Evolutionary conservation across 2,329 filamentous ascomycete species (phyloP).

Genomic region (Colletotrichum caudatum): DNA sequence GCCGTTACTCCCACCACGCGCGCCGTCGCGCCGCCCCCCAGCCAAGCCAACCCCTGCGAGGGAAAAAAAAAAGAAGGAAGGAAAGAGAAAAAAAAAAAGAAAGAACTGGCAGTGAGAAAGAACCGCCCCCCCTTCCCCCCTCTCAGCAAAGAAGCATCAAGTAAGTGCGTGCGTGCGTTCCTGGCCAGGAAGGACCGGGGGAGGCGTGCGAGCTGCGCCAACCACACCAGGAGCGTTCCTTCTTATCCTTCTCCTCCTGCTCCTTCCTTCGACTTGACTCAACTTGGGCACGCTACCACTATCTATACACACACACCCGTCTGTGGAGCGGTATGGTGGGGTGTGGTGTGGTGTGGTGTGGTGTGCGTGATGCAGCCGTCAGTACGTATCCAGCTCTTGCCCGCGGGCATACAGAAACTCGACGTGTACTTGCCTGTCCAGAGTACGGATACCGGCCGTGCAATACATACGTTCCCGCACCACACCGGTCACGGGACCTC

Average conservation of each 20-base stretch:
- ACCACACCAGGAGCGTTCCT: too few species aligned
- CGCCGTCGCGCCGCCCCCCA: slow-evolving; percentile 17
- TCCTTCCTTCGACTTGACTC: too few species aligned
- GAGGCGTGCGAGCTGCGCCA: neutral
- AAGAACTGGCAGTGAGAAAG: neutral
- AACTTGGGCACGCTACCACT: too few species aligned
- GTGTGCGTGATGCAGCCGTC: neutral
- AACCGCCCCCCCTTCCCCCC: too few species aligned
- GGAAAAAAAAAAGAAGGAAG: neutral
- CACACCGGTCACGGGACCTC: neutral
- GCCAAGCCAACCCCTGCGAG: neutral
- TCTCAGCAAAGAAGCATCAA: neutral
- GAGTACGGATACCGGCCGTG: neutral
- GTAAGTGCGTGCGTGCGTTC: slow-evolving; percentile 36
- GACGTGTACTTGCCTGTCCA: slow-evolving; percentile 1
- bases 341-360: too few species aligned
- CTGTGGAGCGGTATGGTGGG: too few species aligned
- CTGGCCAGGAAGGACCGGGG: slow-evolving; percentile 3
- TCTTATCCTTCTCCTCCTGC: neutral
- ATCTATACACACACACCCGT: neutral
- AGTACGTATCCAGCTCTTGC: neutral
- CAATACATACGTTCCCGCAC: neutral
- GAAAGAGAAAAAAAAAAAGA: neutral
- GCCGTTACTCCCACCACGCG: slow-evolving; percentile 35
- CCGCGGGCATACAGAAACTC: too few species aligned